These are phyloP conservation scores for Daucus carota DNA, from an alignment of 129 eudicot species.

Conservation along the genomic window DNA sequence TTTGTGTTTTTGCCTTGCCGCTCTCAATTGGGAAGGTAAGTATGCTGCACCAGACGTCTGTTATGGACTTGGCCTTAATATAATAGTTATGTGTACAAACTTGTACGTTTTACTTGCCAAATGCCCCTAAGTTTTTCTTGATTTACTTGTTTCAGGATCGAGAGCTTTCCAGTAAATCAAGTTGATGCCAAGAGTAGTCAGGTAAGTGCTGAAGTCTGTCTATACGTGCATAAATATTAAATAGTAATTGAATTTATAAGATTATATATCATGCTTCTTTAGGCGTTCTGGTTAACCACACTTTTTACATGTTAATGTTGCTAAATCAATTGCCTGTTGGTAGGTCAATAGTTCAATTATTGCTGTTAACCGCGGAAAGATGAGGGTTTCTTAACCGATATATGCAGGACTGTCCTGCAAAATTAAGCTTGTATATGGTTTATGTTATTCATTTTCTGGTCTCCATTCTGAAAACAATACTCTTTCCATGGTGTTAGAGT, in stretches of 20 bases:
- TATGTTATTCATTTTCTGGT: neutral
- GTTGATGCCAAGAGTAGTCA: conserved; percentile 52
- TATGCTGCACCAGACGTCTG: too few species aligned
- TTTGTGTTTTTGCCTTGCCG: too few species aligned
- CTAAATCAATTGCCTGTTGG: neutral
- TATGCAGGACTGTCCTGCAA: neutral
- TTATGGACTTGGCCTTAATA: too few species aligned
- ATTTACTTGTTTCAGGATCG: conserved; percentile 41
- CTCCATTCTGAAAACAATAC: neutral
- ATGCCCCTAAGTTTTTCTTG: conserved; percentile 15
- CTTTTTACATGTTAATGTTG: neutral
- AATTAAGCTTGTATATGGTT: neutral
- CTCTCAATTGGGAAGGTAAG: too few species aligned
- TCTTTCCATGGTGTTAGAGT: neutral
- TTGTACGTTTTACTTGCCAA: neutral
- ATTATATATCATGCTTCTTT: neutral
- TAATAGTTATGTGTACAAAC: neutral
- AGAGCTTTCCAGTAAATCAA: conserved; percentile 40
- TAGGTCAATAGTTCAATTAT: neutral
- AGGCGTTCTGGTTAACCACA: too few species aligned
- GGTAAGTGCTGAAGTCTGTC: conserved; percentile 27
- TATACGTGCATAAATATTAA: neutral
- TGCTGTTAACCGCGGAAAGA: neutral
- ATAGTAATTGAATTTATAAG: too few species aligned
- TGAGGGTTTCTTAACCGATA: neutral